Percentiles rank a stretch among this genome's conserved stretches.
These are phyloP conservation scores for Coemansia umbellata DNA, from an alignment of 192 early-diverging fungal species.

Conservation along the genomic window DNA sequence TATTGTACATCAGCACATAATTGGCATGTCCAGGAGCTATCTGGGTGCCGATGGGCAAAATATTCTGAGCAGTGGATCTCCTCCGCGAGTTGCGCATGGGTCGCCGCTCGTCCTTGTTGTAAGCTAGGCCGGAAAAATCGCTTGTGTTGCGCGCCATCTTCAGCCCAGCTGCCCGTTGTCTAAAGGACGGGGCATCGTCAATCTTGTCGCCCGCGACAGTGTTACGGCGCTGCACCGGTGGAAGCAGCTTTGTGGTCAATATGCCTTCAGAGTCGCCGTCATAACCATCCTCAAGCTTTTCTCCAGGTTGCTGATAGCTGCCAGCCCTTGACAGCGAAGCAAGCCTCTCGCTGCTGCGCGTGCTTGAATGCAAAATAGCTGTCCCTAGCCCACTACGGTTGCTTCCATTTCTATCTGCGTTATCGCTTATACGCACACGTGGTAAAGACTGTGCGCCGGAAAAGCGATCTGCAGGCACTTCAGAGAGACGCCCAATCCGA, in stretches of 20 bases:
- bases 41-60: slow-evolving; percentile 64
- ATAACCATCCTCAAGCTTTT: slow-evolving; percentile 36
- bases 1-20: slow-evolving; percentile 97
- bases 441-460: not conserved
- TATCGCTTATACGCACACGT: not conserved
- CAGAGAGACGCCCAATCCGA: slow-evolving; percentile 11
- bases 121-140: slow-evolving; percentile 28
- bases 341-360: slow-evolving; percentile 20
- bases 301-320: not conserved
- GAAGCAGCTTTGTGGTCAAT: slow-evolving; percentile 8
- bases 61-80: slow-evolving; percentile 21
- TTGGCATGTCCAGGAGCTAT: slow-evolving; percentile 94
- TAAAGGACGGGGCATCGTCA: slow-evolving; percentile 1
- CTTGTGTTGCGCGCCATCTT: slow-evolving; percentile 40
- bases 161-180: slow-evolving; percentile 10
- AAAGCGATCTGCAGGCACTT: not conserved
- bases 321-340: slow-evolving; percentile 2
- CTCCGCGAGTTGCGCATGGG: slow-evolving; percentile 32
- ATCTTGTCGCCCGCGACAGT: slow-evolving; percentile 49
- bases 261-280: slow-evolving; percentile 44
- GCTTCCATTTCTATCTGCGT: not conserved
- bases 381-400: not conserved
- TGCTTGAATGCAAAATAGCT: slow-evolving; percentile 1
- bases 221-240: slow-evolving; percentile 44
- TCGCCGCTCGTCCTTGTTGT: slow-evolving; percentile 31